Evolutionary conservation across 257 asterid species (phyloP).

Genomic region (Solanum neorickii): DNA sequence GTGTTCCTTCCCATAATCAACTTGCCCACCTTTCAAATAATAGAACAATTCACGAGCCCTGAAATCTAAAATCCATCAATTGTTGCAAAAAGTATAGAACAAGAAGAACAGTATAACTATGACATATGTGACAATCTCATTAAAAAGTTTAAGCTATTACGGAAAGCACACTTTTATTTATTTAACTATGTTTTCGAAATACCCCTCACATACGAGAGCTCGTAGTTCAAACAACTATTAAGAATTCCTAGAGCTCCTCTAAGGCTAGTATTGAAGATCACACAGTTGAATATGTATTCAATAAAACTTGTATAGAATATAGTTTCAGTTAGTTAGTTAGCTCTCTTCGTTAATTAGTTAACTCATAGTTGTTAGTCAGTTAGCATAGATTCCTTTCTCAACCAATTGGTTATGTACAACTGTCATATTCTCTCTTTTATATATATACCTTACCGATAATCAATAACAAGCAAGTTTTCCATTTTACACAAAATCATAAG

Average conservation of each 20-base stretch:
- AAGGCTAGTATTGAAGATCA: background rate
- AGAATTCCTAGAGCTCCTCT: background rate
- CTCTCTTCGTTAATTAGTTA: too few species aligned
- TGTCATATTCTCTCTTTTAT: too few species aligned
- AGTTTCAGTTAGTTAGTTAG: too few species aligned
- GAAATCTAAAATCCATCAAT: conserved; percentile 17
- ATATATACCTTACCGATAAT: too few species aligned
- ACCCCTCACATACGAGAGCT: background rate
- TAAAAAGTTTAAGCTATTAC: background rate
- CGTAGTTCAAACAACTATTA: background rate
- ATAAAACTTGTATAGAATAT: too few species aligned
- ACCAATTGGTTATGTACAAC: too few species aligned
- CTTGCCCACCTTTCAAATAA: conserved; percentile 90
- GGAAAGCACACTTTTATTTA: background rate
- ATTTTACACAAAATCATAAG: too few species aligned
- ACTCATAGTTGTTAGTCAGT: too few species aligned
- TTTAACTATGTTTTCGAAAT: background rate
- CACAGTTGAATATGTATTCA: too few species aligned
- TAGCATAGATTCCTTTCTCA: too few species aligned
- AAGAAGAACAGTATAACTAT: background rate
- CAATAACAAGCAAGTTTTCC: too few species aligned
- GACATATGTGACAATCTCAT: background rate
- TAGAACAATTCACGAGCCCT: conserved; percentile 96
- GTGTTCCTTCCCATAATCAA: conserved; percentile 94
- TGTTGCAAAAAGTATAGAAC: background rate